Evolutionary conservation across 1,284 basidiomycete genomes (phyloP), one percentile per base, ranked within the genome.

Genomic region (Apiotrichum akiyoshidainum): DNA sequence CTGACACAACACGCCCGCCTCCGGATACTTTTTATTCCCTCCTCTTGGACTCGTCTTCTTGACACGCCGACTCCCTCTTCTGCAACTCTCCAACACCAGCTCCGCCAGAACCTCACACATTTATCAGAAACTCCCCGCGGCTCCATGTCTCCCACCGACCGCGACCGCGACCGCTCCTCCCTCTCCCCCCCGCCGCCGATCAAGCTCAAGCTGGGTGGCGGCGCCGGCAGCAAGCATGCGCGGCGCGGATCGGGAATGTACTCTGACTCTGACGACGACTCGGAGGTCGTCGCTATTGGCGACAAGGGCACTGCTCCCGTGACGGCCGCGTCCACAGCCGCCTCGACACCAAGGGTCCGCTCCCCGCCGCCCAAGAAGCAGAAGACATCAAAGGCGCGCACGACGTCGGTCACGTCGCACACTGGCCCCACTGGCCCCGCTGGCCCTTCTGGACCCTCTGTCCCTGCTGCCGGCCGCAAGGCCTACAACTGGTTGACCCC

Each of bases 401-500:
- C 26, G 14, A 17, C 26, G 19, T 19, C 13, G 31, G 19, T 35
- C 13, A 12, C 33, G 16, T 44, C 49, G 16, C 13, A 44, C 19
- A 2, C 48, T 5, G 55, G 59, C 14, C 46, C 47, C 4, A 21
- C 61, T 31, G 26, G 26, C 26, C 26, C 26, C 26, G 3, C 26
- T 8, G 45, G 61, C 21, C 62, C 62, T 1, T 60, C 65, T 0
- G 54, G n/a, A n/a, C n/a, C 26, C 26, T 31, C 26, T 8, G 45
- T 63, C 21, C 62, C 62, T 1, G 62, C 65, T 0, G 54, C 47
- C 41, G 66, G 65, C 53, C 53, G 65, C 45, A 75, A 76, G 58
- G 60, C 61, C n/a, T 76, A 76, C 54, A 67, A 75, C 56, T 76
- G 74, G 74, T 55, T 76, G 1, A 60, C 64, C 44, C 73, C 72